A percentile compares a stretch with the other conserved stretches of the same genome.
Conservation (phyloP, 129 eudicot genomes). For the Escallonia herrerae region DNA sequence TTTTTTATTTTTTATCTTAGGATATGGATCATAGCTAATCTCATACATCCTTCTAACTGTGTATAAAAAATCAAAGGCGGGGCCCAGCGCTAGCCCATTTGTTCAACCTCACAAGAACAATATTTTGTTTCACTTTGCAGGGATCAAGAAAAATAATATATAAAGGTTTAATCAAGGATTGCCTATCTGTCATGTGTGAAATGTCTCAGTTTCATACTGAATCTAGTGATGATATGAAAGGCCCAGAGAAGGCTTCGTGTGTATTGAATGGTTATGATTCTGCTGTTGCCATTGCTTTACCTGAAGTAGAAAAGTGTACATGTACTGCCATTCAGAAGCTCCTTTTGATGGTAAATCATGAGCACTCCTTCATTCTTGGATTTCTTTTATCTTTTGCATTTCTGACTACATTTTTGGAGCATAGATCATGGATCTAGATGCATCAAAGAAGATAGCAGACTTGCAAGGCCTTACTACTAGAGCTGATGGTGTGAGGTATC, state of each 20-base stretch:
- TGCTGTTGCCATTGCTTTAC: constrained; percentile 54
- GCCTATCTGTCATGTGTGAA: constrained; percentile 44
- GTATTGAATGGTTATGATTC: constrained; percentile 17
- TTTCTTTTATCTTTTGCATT: background rate
- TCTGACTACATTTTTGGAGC: constrained; percentile 4
- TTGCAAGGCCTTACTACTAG: constrained; percentile 60
- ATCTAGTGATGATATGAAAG: constrained; percentile 21
- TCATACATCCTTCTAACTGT: background rate
- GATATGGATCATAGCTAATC: background rate
- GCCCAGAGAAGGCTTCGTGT: constrained; percentile 15
- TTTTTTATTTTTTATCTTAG: constrained; percentile 1
- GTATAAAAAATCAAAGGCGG: background rate
- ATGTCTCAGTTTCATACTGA: constrained; percentile 23
- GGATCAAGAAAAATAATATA: constrained; percentile 64
- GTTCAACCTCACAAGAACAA: no score
- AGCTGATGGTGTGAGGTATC: constrained; percentile 77
- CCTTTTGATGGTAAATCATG: constrained; percentile 52
- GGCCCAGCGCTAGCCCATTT: no score
- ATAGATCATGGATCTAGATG: constrained; percentile 80
- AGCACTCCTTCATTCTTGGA: background rate
- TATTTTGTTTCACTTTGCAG: constrained; percentile 31
- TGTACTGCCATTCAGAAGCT: constrained; percentile 55
- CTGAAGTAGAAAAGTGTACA: constrained; percentile 51
- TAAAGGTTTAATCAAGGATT: constrained; percentile 60
- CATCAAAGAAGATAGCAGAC: constrained; percentile 60